Evolutionary conservation across 1,284 basidiomycete genomes (phyloP).

Genomic region (Schizophyllum commune): DNA sequence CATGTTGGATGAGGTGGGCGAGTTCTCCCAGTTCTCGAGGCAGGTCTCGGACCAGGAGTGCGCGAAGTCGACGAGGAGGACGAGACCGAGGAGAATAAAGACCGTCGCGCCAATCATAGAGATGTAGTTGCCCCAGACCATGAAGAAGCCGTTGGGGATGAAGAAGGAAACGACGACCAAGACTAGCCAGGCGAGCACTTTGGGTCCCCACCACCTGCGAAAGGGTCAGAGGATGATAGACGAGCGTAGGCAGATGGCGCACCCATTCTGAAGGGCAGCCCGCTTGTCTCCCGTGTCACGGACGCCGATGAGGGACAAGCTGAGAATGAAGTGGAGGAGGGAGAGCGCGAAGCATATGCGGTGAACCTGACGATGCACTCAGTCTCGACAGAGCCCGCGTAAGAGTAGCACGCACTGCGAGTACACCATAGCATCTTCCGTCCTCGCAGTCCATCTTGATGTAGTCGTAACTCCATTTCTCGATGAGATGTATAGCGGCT

Average conservation of each 20-base stretch:
- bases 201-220: conserved; percentile 95
- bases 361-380: conserved; percentile 59
- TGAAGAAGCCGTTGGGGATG: conserved; percentile 91
- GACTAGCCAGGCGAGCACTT: conserved; percentile 80
- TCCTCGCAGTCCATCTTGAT: conserved; percentile 96
- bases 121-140: conserved; percentile 94
- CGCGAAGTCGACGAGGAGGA: conserved; percentile 97
- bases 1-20: conserved; percentile 64
- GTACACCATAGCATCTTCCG: conserved; percentile 92
- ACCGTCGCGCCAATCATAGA: conserved; percentile 86
- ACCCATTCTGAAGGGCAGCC: conserved; percentile 96
- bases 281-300: conserved; percentile 86
- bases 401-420: conserved; percentile 62
- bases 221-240: not conserved
- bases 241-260: conserved; percentile 16
- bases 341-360: conserved; percentile 94
- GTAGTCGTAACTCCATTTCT: conserved; percentile 93
- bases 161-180: conserved; percentile 82
- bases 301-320: conserved; percentile 77
- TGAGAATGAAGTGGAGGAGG: conserved; percentile 83
- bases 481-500: conserved; percentile 79
- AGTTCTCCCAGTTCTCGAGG: conserved; percentile 90
- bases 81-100: conserved; percentile 95
- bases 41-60: conserved; percentile 98
- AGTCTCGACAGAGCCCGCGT: conserved; percentile 3